Conservation (phyloP, 106 monocot species). For the Dendrobium nobile region DNA sequence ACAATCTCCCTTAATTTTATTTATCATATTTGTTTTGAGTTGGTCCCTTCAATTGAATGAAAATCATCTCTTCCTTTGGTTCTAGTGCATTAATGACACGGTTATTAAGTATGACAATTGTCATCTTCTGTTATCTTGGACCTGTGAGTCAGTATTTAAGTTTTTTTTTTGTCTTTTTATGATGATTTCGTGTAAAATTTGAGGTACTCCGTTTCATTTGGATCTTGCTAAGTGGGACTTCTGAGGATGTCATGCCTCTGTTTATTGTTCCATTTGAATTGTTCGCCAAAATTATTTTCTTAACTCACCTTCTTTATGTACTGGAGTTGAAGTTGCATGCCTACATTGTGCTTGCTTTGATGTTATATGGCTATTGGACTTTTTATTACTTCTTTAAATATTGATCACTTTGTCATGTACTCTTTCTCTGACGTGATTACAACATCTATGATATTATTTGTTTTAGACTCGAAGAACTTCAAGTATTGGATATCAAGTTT, state of each 20-base stretch:
- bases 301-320: not conserved
- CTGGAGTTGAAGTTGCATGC: not conserved
- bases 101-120: not conserved
- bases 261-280: not conserved
- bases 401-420: not conserved
- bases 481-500: slow-evolving; percentile 98
- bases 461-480: slow-evolving; percentile 95
- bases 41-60: not conserved
- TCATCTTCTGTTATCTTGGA: not conserved
- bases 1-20: not conserved
- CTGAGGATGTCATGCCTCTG: not conserved
- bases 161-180: not conserved
- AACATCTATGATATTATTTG: not conserved
- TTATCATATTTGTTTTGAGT: not conserved
- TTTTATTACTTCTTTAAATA: not conserved
- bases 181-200: not conserved
- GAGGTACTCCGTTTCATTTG: not conserved
- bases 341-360: not conserved
- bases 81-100: not conserved
- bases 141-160: not conserved
- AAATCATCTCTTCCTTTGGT: not conserved
- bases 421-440: not conserved
- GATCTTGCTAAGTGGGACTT: not conserved
- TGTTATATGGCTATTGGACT: not conserved
- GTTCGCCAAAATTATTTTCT: not conserved